Conservation (phyloP, 176 grass and related monocot genomes). For the Triticum turgidum region DNA sequence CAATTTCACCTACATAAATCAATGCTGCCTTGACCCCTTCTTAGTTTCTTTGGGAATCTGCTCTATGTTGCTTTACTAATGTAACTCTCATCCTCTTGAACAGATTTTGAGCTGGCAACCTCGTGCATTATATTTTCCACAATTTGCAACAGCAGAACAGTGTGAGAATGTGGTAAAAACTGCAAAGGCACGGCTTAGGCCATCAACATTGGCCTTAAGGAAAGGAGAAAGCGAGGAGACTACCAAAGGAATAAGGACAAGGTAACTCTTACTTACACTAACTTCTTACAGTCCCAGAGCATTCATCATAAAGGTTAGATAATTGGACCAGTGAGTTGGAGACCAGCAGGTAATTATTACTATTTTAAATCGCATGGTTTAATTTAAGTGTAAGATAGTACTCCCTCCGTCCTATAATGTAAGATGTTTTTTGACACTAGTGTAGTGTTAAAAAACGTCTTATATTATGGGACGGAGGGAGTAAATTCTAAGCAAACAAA, state of each 20-base stretch:
- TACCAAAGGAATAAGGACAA: slow-evolving; percentile 97
- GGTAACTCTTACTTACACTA: slow-evolving; percentile 40
- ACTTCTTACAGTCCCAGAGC: background rate
- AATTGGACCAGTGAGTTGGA: background rate
- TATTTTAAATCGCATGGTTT: background rate
- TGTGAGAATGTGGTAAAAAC: slow-evolving; percentile 68
- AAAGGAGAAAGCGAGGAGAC: slow-evolving; percentile 78
- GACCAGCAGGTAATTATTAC: background rate
- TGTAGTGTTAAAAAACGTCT: too few relatives aligned
- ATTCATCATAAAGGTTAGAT: background rate
- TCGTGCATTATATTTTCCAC: slow-evolving; percentile 81
- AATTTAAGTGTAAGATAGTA: background rate
- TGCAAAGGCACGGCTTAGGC: slow-evolving; percentile 71
- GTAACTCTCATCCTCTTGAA: slow-evolving; percentile 33
- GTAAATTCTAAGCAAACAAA: background rate
- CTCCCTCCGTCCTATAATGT: too few relatives aligned
- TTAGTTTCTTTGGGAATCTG: background rate
- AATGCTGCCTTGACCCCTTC: background rate
- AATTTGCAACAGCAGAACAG: slow-evolving; percentile 81
- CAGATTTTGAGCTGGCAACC: slow-evolving; percentile 99
- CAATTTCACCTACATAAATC: background rate
- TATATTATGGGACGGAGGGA: too few relatives aligned
- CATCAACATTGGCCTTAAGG: slow-evolving; percentile 87
- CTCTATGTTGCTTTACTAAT: slow-evolving; percentile 13
- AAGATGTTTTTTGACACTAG: too few relatives aligned